These are phyloP conservation scores for Metarhizium album DNA, from an alignment of 2,329 filamentous ascomycete species.

Conservation along the genomic window DNA sequence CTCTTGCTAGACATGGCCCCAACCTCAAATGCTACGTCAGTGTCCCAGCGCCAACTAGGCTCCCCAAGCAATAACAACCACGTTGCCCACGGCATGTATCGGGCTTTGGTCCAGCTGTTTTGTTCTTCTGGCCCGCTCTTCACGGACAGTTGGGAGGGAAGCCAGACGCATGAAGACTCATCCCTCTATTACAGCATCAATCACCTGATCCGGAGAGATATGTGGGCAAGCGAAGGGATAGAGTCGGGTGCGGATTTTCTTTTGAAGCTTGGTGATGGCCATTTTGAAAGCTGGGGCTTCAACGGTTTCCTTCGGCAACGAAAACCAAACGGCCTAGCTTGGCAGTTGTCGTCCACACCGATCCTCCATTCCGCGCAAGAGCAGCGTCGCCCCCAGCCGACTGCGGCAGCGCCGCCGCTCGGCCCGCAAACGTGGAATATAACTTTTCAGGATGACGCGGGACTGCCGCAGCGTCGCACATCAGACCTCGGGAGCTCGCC, in stretches of 20 bases:
- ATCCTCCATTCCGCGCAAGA: constrained; percentile 2
- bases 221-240: constrained; percentile 37
- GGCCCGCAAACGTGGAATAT: constrained; percentile 6
- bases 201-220: constrained; percentile 34
- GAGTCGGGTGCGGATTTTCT: constrained; percentile 39
- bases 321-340: neutral
- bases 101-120: constrained; percentile 36
- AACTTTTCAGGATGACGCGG: constrained; percentile 9
- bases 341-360: constrained; percentile 9
- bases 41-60: neutral
- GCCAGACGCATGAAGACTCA: constrained; percentile 34
- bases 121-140: constrained; percentile 31
- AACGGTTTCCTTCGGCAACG: constrained; percentile 22
- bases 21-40: neutral
- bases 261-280: constrained; percentile 34
- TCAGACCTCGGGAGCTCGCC: constrained; percentile 4
- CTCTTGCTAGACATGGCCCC: constrained; percentile 35
- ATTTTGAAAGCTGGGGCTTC: constrained; percentile 23
- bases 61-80: neutral
- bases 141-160: constrained; percentile 31
- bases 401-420: neutral
- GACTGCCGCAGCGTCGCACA: constrained; percentile 4
- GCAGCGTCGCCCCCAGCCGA: constrained; percentile 6
- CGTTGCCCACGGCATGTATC: constrained; percentile 7
- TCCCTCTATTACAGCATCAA: constrained; percentile 28